These are phyloP conservation scores for Volvariella volvacea DNA, from an alignment of 1,284 basidiomycete species.

Conservation along the genomic window DNA sequence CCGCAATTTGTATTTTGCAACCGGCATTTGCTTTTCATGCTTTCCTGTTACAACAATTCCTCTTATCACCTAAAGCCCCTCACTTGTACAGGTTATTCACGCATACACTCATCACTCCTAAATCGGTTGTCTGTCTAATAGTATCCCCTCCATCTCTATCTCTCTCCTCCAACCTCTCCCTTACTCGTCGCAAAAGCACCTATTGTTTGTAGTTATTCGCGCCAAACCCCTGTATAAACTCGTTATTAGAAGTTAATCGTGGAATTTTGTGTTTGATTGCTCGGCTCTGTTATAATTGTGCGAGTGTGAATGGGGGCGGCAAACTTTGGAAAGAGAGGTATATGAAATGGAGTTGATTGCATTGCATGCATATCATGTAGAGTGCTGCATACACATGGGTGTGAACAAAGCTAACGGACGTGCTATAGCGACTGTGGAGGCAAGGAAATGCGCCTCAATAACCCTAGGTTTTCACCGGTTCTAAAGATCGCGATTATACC, in stretches of 20 bases:
- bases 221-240: slow-evolving; percentile 38
- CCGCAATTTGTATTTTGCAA: slow-evolving; percentile 3
- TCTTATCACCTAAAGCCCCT: slow-evolving; percentile 39
- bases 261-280: not conserved
- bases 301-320: no score
- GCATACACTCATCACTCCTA: slow-evolving; percentile 28
- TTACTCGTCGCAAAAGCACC: slow-evolving; percentile 40
- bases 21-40: slow-evolving; percentile 21
- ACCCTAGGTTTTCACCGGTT: slow-evolving; percentile 31
- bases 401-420: no score
- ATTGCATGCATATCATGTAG: no score
- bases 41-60: slow-evolving; percentile 39
- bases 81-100: slow-evolving; percentile 49
- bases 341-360: no score
- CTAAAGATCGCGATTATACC: slow-evolving; percentile 15
- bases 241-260: slow-evolving; percentile 26
- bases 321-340: no score
- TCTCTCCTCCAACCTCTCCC: no score
- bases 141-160: slow-evolving; percentile 19
- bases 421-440: no score
- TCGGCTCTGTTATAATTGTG: no score
- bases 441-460: not conserved
- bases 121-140: slow-evolving; percentile 48
- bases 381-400: no score
- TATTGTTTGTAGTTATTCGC: slow-evolving; percentile 62